A percentile compares a stretch with the other conserved stretches of the same genome.
Conservation (phyloP, 768 basidiomycete genomes). For the Hericium alpestre region DNA sequence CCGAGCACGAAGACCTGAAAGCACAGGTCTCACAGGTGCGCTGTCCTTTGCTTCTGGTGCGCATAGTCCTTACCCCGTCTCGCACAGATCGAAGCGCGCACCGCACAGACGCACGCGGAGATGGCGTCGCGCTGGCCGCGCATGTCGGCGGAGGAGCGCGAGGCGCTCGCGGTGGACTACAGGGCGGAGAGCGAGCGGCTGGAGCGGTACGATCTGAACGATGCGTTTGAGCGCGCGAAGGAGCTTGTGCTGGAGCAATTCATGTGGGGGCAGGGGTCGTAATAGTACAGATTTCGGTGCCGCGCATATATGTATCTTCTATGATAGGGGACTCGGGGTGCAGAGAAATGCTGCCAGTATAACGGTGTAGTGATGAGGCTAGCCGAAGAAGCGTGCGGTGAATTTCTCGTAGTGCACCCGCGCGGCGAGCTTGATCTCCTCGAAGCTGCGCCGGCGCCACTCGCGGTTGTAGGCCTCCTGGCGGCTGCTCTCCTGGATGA, state of each 20-base stretch:
- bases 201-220: slow-evolving; percentile 43
- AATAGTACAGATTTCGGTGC: neutral
- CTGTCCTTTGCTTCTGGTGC: neutral
- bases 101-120: slow-evolving; percentile 34
- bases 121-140: slow-evolving; percentile 67
- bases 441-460: slow-evolving; percentile 55
- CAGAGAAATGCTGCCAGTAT: too few relatives aligned
- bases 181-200: slow-evolving; percentile 49
- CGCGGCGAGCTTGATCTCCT: slow-evolving; percentile 45
- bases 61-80: neutral
- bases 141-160: slow-evolving; percentile 54
- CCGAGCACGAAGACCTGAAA: neutral
- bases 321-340: neutral
- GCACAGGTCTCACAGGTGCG: neutral
- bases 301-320: neutral
- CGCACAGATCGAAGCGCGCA: neutral
- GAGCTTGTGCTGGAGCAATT: slow-evolving; percentile 50
- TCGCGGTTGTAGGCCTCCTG: slow-evolving; percentile 52
- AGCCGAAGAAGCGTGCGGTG: slow-evolving; percentile 13
- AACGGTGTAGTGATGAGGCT: neutral
- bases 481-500: slow-evolving; percentile 51
- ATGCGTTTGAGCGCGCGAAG: slow-evolving; percentile 50
- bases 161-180: slow-evolving; percentile 50
- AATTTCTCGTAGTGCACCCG: slow-evolving; percentile 37
- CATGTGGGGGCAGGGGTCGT: slow-evolving; percentile 21